Conservation (phyloP, 2,329 filamentous ascomycete species). For the Colletotrichum truncatum region DNA sequence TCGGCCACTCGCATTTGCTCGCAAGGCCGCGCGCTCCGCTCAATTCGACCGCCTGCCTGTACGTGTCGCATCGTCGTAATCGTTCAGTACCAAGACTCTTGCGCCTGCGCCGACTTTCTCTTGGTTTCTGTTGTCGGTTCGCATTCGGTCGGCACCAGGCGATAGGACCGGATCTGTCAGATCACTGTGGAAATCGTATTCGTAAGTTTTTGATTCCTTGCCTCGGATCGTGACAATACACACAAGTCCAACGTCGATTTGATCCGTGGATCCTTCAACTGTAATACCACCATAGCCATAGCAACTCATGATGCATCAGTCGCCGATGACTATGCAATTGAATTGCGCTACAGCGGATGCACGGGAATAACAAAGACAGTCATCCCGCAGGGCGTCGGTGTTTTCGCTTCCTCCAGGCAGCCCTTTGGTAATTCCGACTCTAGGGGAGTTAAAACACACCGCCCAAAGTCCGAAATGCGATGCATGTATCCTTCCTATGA, state of each 20-base stretch:
- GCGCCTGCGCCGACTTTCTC: conserved; percentile 8
- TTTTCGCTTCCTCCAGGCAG: conserved; percentile 23
- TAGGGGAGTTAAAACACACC: conserved; percentile 24
- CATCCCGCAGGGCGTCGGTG: conserved; percentile 7
- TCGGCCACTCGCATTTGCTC: conserved; percentile 21
- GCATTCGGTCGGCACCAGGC: conserved; percentile 6
- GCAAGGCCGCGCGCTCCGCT: conserved; percentile 15
- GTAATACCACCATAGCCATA: background rate
- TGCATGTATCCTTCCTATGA: conserved; percentile 5
- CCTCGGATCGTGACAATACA: too few species aligned
- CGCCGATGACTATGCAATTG: conserved; percentile 5
- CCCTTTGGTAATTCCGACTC: conserved; percentile 20
- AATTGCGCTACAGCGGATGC: background rate
- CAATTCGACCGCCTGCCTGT: background rate
- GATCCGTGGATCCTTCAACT: too few species aligned
- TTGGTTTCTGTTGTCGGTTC: conserved; percentile 5
- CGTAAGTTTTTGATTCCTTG: too few species aligned
- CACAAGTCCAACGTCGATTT: too few species aligned
- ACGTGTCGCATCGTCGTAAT: conserved; percentile 27
- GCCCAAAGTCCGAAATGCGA: conserved; percentile 27
- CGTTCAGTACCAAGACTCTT: background rate
- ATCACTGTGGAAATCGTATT: background rate
- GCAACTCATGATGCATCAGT: background rate
- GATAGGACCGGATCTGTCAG: background rate
- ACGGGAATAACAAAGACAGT: background rate